Evolutionary conservation across 768 basidiomycete species (phyloP).

Genomic region (Cystofilobasidium capitatum): DNA sequence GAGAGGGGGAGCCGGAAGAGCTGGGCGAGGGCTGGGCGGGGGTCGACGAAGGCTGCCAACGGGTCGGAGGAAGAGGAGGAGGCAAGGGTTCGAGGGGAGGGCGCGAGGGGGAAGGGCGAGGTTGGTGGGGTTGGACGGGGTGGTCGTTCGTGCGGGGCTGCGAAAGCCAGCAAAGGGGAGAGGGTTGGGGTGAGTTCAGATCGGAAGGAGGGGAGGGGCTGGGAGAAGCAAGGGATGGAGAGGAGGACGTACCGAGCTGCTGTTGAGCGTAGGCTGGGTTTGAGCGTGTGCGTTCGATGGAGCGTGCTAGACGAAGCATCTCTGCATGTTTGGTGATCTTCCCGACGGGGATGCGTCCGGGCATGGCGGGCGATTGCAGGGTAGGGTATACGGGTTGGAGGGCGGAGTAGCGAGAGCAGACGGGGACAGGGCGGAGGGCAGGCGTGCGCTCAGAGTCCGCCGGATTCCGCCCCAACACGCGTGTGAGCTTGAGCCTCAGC

Average conservation of each 20-base stretch:
- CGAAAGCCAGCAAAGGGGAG: too few species aligned
- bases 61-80: background rate
- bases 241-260: background rate
- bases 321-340: too few species aligned
- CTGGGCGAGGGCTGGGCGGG: background rate
- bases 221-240: background rate
- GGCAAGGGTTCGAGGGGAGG: background rate
- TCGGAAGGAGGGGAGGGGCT: background rate
- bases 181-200: background rate
- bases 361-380: background rate
- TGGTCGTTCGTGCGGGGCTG: background rate
- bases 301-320: background rate
- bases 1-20: slow-evolving; percentile 2
- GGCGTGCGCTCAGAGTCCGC: too few species aligned
- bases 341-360: background rate
- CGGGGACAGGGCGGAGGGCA: background rate
- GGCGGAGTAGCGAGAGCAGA: background rate
- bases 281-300: too few species aligned
- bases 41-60: background rate
- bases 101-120: background rate
- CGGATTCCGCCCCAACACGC: too few species aligned
- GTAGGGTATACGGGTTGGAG: too few species aligned
- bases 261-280: background rate
- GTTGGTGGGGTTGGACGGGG: background rate
- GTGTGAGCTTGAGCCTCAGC: too few species aligned